Evolutionary conservation across 2,329 filamentous ascomycete species (phyloP).

Genomic region (Botryosphaeria dothidea): DNA sequence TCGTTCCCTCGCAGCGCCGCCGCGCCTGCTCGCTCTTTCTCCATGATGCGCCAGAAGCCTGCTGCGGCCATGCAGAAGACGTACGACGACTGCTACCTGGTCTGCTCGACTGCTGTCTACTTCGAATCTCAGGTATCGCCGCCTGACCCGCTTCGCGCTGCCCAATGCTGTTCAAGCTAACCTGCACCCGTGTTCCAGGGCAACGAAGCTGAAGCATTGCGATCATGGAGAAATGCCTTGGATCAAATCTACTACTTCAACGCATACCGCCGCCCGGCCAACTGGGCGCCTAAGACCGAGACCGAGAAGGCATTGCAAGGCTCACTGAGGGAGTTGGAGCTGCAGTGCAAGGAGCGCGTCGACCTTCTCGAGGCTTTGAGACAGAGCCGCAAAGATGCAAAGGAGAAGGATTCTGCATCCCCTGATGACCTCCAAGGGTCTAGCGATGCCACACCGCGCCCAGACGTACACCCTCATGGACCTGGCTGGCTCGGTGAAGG

Average conservation of each 20-base stretch:
- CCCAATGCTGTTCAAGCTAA: conserved; percentile 9
- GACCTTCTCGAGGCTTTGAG: conserved; percentile 82
- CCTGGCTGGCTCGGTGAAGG: conserved; percentile 73
- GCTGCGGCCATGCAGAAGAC: conserved; percentile 87
- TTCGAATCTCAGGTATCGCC: conserved; percentile 83
- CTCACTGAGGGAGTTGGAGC: conserved; percentile 77
- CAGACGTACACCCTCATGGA: conserved; percentile 22
- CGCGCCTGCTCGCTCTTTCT: conserved; percentile 6
- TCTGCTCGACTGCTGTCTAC: conserved; percentile 93
- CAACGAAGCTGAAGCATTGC: conserved; percentile 85
- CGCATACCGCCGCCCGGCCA: conserved; percentile 69
- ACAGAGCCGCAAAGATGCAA: conserved; percentile 60
- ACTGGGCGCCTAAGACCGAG: conserved; percentile 71
- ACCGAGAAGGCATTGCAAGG: conserved; percentile 82
- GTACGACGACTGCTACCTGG: conserved; percentile 94
- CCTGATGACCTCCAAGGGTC: neutral
- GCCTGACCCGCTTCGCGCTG: neutral
- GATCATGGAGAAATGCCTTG: conserved; percentile 86
- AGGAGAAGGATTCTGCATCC: conserved; percentile 26
- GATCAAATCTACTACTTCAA: conserved; percentile 87
- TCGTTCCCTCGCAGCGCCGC: neutral
- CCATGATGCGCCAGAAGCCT: conserved; percentile 60
- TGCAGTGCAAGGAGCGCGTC: conserved; percentile 91
- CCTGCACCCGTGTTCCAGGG: conserved; percentile 56
- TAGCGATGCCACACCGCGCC: conserved; percentile 10